phyloP scores from a whole-genome alignment of 2,329 filamentous ascomycete genomes.

The Rutstroemia sp. region DNA sequence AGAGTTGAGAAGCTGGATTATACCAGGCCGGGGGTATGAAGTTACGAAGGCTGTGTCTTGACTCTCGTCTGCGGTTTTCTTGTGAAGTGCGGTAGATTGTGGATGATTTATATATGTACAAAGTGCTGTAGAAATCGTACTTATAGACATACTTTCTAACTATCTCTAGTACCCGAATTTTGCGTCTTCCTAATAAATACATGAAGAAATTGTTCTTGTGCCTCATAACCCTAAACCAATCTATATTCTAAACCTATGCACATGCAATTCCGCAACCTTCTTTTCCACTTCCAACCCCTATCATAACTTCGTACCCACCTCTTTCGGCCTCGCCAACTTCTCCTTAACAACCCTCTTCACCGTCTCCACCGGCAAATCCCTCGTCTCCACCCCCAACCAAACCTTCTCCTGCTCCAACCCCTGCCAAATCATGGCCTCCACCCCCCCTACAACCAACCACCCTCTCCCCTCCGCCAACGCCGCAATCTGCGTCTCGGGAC shows the following conservation, averaged over 20 bases:
- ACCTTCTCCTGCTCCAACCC: slow-evolving; percentile 26
- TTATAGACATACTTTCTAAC: no score
- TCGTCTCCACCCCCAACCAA: slow-evolving; percentile 51
- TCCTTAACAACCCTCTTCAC: slow-evolving; percentile 46
- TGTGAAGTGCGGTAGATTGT: not conserved
- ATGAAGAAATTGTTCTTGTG: no score
- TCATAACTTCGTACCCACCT: not conserved
- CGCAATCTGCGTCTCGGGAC: slow-evolving; percentile 23
- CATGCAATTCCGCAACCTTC: not conserved
- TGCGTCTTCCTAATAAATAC: no score
- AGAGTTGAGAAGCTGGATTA: slow-evolving; percentile 62
- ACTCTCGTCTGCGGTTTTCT: no score
- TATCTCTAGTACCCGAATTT: no score
- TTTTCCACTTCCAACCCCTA: not conserved
- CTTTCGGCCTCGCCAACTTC: slow-evolving; percentile 10
- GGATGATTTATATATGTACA: not conserved
- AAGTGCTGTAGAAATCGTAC: not conserved
- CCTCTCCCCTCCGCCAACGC: slow-evolving; percentile 12
- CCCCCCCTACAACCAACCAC: slow-evolving; percentile 24
- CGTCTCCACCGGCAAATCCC: slow-evolving; percentile 46
- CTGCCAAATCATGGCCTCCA: slow-evolving; percentile 28
- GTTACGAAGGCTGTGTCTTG: not conserved
- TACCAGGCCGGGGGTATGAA: slow-evolving; percentile 47
- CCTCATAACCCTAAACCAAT: no score
- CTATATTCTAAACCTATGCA: not conserved